Conservation (phyloP, 441 rosid species). For the Croton setiger region DNA sequence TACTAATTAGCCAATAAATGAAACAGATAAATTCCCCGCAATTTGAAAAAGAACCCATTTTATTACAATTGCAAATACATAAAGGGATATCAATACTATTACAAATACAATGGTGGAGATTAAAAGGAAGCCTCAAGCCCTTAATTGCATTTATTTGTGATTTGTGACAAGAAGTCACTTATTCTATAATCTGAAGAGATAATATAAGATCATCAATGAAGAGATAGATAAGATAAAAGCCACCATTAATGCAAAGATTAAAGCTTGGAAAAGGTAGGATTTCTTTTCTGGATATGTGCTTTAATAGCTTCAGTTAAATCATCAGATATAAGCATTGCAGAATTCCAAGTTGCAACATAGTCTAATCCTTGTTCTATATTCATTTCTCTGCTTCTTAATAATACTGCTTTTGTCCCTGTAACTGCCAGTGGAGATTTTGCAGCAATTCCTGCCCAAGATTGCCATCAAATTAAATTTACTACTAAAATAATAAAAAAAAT, state of each 20-base stretch:
- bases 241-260: slow-evolving; percentile 23
- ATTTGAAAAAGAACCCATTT: no score
- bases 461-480: neutral
- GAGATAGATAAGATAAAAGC: no score
- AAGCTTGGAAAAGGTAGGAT: slow-evolving; percentile 67
- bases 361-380: slow-evolving; percentile 78
- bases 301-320: slow-evolving; percentile 65
- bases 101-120: no score
- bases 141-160: no score
- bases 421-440: slow-evolving; percentile 81
- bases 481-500: neutral
- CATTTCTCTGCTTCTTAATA: slow-evolving; percentile 62
- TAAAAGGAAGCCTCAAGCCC: no score
- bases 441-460: slow-evolving; percentile 48
- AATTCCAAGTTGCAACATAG: slow-evolving; percentile 87
- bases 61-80: no score
- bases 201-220: no score
- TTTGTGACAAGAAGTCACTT: no score
- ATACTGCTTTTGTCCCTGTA: slow-evolving; percentile 68
- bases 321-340: slow-evolving; percentile 67
- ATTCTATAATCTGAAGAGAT: neutral
- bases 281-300: slow-evolving; percentile 48
- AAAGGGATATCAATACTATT: no score
- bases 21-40: no score
- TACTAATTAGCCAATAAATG: no score